Conservation (phyloP, 2,329 filamentous ascomycete species). For the Colletotrichum aenigma region DNA sequence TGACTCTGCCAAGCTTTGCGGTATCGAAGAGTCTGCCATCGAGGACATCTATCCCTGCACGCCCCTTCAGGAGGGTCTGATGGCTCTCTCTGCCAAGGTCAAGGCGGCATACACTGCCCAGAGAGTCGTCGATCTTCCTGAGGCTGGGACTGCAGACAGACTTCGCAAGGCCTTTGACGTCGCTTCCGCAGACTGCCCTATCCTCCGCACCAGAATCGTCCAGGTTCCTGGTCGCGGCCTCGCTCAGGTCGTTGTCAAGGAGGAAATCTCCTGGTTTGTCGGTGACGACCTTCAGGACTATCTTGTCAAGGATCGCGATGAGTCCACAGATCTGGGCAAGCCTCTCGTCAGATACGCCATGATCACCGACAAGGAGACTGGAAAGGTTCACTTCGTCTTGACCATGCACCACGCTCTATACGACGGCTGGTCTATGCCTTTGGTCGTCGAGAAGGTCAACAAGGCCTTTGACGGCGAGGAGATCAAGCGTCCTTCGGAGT, state of each 20-base stretch:
- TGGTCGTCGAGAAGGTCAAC: slow-evolving; percentile 53
- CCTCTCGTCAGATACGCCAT: slow-evolving; percentile 51
- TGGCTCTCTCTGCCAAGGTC: slow-evolving; percentile 56
- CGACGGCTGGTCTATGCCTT: slow-evolving; percentile 60
- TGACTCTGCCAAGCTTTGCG: slow-evolving; percentile 46
- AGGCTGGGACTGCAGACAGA: slow-evolving; percentile 36
- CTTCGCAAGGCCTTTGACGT: slow-evolving; percentile 48
- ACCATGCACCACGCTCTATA: slow-evolving; percentile 62
- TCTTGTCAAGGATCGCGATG: slow-evolving; percentile 41
- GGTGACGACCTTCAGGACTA: slow-evolving; percentile 42
- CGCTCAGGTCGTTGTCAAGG: slow-evolving; percentile 50
- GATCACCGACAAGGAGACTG: slow-evolving; percentile 33
- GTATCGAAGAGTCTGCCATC: slow-evolving; percentile 35
- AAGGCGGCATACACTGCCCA: slow-evolving; percentile 58
- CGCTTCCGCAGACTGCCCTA: slow-evolving; percentile 39
- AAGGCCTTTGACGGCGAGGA: slow-evolving; percentile 41
- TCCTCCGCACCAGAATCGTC: slow-evolving; percentile 54
- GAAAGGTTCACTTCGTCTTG: slow-evolving; percentile 49
- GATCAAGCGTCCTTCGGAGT: slow-evolving; percentile 41
- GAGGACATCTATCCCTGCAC: slow-evolving; percentile 61
- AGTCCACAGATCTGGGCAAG: slow-evolving; percentile 47
- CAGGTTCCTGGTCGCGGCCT: slow-evolving; percentile 47
- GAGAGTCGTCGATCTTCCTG: slow-evolving; percentile 46
- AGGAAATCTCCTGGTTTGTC: slow-evolving; percentile 37
- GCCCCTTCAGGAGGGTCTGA: slow-evolving; percentile 57